Evolutionary conservation across 306 rosid genomes (phyloP).

Genomic region (Ormosia semicastrata): DNA sequence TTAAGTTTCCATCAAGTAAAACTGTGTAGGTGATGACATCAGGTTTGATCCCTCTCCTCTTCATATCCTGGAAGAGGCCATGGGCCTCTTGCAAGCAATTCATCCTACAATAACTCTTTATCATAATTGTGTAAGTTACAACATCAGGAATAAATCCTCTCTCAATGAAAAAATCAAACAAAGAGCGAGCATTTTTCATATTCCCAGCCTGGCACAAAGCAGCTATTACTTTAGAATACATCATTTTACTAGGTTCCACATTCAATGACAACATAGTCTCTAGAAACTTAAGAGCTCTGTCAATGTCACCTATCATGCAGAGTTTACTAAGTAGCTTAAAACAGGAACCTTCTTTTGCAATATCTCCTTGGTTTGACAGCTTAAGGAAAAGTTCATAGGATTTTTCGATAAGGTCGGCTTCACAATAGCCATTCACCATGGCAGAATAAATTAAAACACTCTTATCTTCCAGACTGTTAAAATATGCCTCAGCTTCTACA

Average conservation of each 20-base stretch:
- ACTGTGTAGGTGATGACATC: slow-evolving; percentile 72
- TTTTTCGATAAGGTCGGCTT: slow-evolving; percentile 39
- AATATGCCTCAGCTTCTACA: slow-evolving; percentile 57
- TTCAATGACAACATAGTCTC: slow-evolving; percentile 45
- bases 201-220: slow-evolving; percentile 57
- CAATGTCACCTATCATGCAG: slow-evolving; percentile 43
- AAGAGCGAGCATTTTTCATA: slow-evolving; percentile 43
- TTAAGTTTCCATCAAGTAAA: slow-evolving; percentile 57
- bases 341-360: slow-evolving; percentile 38
- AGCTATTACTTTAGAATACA: slow-evolving; percentile 58
- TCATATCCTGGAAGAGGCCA: slow-evolving; percentile 70
- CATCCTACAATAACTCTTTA: slow-evolving; percentile 60
- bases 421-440: slow-evolving; percentile 74
- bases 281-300: slow-evolving; percentile 42
- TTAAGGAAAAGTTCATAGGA: slow-evolving; percentile 51
- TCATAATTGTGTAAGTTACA: slow-evolving; percentile 73
- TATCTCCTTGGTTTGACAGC: slow-evolving; percentile 47
- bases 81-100: slow-evolving; percentile 58
- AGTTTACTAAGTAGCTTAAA: slow-evolving; percentile 55
- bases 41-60: slow-evolving; percentile 62
- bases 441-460: slow-evolving; percentile 57
- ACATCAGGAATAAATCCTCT: slow-evolving; percentile 58
- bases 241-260: slow-evolving; percentile 47
- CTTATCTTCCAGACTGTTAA: slow-evolving; percentile 51
- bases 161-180: slow-evolving; percentile 46